Conservation (phyloP, 495 filamentous ascomycete species). For the Clavariopsis aquatica region DNA sequence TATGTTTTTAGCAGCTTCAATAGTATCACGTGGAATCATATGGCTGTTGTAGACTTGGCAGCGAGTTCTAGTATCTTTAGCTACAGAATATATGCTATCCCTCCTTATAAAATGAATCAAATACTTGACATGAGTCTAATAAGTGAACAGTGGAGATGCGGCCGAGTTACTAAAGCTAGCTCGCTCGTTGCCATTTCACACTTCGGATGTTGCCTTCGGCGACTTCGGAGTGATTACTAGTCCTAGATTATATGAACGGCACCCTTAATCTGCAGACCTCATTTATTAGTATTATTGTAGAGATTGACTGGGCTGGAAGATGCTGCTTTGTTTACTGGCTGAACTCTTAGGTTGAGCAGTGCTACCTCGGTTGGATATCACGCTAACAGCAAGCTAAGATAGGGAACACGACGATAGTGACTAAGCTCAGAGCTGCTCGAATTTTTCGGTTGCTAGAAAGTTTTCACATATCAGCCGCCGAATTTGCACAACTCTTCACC, state of each 20-base stretch:
- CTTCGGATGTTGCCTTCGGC: background rate
- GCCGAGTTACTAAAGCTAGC: background rate
- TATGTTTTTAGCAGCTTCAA: no score
- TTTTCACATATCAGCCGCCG: background rate
- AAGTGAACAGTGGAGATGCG: background rate
- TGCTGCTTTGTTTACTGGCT: background rate
- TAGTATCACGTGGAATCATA: no score
- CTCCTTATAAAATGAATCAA: no score
- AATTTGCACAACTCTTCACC: background rate
- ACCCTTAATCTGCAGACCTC: background rate
- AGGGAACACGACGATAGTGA: background rate
- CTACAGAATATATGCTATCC: no score
- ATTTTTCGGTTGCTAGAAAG: background rate
- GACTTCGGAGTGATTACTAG: background rate
- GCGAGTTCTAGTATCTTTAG: no score
- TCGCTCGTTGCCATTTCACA: background rate
- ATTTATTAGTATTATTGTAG: background rate
- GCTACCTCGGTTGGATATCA: slow-evolving; percentile 1
- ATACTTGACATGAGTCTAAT: background rate
- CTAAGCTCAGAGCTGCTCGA: background rate
- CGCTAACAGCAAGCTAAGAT: slow-evolving; percentile 7
- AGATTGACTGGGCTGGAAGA: background rate
- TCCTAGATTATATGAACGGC: background rate
- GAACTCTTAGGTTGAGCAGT: background rate
- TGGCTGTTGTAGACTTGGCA: no score